Evolutionary conservation across 768 basidiomycete genomes (phyloP), one percentile per base, ranked within the genome.

Genomic region (Fibroporia radiculosa): DNA sequence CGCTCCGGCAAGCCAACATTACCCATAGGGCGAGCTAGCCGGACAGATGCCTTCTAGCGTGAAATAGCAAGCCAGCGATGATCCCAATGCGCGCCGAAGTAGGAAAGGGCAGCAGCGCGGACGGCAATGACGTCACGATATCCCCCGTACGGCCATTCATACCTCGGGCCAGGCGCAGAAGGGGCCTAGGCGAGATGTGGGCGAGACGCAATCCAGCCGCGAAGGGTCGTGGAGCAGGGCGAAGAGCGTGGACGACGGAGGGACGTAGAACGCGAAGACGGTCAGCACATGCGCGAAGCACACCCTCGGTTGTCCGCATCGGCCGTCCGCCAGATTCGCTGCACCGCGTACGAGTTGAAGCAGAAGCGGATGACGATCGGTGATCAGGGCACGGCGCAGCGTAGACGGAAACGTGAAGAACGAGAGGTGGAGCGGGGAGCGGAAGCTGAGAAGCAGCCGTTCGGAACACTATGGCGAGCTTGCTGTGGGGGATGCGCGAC

Each of bases 371-470:
- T 42, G 27, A 28, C 37, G 37, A 52, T 52, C 51, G 25, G 46
- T 37, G 51, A 48, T 51, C 50, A 42, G 50, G 47, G 50, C 42
- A 25, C 25, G 43, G 23, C 19, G 29, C 18, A 3, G 36, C 19
- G 19, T 23, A 13, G 16, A 40, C 18, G 29, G n/a, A 24, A 34
- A 35, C 8, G 34, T 19, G 19, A 20, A 24, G 29, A 22, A 40
- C 39, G 20, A 23, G 31, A 26, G 10, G 12, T 28, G 33, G 26
- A 38, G 27, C 3, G 42, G 25, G 41, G 18, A 24, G 42, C 26
- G 34, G n/a, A 10, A 42, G 40, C 39, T 38, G 42, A 46, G 18
- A 42, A 45, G 42, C 45, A n/a, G 8, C n/a, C 10, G 29, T 8
- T 31, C 10, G n/a, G 29, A n/a, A 25, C 34, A 34, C 42, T 32